phyloP scores from a whole-genome alignment of 768 basidiomycete genomes.

The Pilatotrama ljubarskyi region DNA sequence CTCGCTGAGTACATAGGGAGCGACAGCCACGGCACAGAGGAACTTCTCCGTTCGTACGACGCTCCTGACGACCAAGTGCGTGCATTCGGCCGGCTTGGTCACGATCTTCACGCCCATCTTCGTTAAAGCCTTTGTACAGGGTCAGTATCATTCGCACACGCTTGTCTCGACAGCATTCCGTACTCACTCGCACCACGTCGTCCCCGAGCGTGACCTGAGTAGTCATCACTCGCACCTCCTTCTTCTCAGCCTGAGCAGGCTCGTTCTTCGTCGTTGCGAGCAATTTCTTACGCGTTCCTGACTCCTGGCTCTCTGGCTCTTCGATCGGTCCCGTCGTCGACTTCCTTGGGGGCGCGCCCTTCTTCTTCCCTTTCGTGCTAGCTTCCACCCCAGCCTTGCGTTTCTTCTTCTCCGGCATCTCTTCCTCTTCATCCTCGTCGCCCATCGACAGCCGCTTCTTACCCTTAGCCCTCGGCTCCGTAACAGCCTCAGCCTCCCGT shows the following conservation, averaged over 20 bases:
- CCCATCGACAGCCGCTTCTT: slow-evolving; percentile 31
- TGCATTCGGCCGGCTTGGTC: slow-evolving; percentile 64
- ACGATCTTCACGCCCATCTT: slow-evolving; percentile 70
- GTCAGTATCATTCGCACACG: background rate
- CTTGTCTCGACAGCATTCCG: background rate
- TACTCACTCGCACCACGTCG: slow-evolving; percentile 57
- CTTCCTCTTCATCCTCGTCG: slow-evolving; percentile 24
- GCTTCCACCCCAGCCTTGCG: slow-evolving; percentile 21
- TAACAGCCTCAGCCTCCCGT: slow-evolving; percentile 5
- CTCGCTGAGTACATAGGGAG: slow-evolving; percentile 61
- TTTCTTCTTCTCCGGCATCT: slow-evolving; percentile 28
- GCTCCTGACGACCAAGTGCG: slow-evolving; percentile 70
- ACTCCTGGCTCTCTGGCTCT: slow-evolving; percentile 10
- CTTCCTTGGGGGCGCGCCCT: background rate
- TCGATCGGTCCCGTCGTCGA: slow-evolving; percentile 6
- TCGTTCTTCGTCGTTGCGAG: background rate
- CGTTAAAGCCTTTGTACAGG: slow-evolving; percentile 48
- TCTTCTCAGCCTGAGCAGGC: slow-evolving; percentile 15
- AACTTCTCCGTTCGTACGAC: slow-evolving; percentile 89
- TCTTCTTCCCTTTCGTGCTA: slow-evolving; percentile 13
- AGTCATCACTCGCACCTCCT: slow-evolving; percentile 56
- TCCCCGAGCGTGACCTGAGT: slow-evolving; percentile 65
- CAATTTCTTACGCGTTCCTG: background rate
- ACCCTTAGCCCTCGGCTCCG: slow-evolving; percentile 14
- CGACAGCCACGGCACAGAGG: slow-evolving; percentile 67